These are phyloP conservation scores for Tylopilus plumbeoviolaceoides DNA, from an alignment of 768 basidiomycete genomes.

Conservation along the genomic window DNA sequence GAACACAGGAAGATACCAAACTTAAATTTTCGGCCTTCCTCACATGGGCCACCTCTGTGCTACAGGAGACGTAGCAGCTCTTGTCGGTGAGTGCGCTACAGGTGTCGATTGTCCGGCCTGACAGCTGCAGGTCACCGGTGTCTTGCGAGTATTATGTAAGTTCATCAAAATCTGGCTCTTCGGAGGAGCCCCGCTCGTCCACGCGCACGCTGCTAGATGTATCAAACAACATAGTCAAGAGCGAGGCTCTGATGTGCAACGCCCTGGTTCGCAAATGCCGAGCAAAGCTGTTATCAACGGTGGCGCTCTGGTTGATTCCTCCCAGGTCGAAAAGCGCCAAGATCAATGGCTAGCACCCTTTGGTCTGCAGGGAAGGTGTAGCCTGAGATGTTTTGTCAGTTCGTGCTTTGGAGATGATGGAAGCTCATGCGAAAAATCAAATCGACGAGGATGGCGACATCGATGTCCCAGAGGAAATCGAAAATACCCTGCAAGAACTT, in stretches of 20 bases:
- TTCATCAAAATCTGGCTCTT: slow-evolving; percentile 61
- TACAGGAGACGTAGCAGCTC: slow-evolving; percentile 40
- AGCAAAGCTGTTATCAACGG: slow-evolving; percentile 63
- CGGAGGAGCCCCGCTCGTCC: slow-evolving; percentile 47
- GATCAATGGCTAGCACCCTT: slow-evolving; percentile 38
- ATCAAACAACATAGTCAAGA: slow-evolving; percentile 39
- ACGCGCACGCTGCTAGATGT: slow-evolving; percentile 44
- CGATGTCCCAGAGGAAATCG: slow-evolving; percentile 78
- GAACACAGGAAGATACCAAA: slow-evolving; percentile 51
- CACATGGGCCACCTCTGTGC: slow-evolving; percentile 37
- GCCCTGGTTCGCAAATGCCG: slow-evolving; percentile 66
- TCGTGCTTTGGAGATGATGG: slow-evolving; percentile 22
- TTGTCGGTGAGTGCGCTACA: slow-evolving; percentile 44
- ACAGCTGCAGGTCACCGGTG: slow-evolving; percentile 54
- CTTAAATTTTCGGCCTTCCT: slow-evolving; percentile 51
- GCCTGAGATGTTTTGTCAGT: slow-evolving; percentile 19
- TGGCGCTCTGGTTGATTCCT: slow-evolving; percentile 61
- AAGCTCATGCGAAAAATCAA: slow-evolving; percentile 6
- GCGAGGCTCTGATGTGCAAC: slow-evolving; percentile 44
- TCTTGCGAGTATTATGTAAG: slow-evolving; percentile 67
- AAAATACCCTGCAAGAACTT: slow-evolving; percentile 66
- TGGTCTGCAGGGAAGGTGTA: slow-evolving; percentile 23
- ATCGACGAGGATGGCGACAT: slow-evolving; percentile 38
- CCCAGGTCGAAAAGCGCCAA: slow-evolving; percentile 34
- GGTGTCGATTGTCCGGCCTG: not conserved